A percentile compares a stretch with the other conserved stretches of the same genome.
Conservation (phyloP, 345 rosid genomes). For the Leavenworthia alabamica region DNA sequence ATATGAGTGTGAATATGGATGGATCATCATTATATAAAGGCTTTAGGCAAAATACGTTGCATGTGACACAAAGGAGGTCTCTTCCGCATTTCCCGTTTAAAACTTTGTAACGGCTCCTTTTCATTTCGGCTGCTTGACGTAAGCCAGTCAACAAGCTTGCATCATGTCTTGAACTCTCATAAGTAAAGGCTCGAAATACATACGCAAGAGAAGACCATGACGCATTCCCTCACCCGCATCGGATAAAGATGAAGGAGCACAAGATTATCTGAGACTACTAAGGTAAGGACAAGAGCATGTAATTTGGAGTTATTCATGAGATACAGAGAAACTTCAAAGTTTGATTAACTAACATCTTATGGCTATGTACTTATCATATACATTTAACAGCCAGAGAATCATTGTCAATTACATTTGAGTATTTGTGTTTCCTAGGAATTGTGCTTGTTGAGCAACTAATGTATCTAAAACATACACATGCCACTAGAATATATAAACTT, state of each 20-base stretch:
- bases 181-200: not conserved
- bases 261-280: not conserved
- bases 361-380: constrained; percentile 16
- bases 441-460: not conserved
- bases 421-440: not conserved
- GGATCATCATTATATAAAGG: constrained; percentile 2
- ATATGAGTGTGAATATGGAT: not conserved
- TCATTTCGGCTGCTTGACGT: constrained; percentile 18
- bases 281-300: not conserved
- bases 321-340: not conserved
- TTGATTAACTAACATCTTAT: not conserved
- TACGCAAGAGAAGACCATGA: constrained; percentile 18
- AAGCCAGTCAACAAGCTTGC: constrained; percentile 14
- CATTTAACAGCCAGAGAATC: constrained; percentile 11
- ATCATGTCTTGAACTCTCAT: constrained; percentile 14
- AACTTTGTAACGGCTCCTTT: constrained; percentile 18
- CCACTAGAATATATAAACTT: constrained; percentile 16
- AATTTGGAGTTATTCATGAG: not conserved
- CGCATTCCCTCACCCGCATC: constrained; percentile 2
- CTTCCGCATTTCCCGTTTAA: constrained; percentile 14
- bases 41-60: constrained; percentile 6
- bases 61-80: constrained; percentile 21
- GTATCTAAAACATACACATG: constrained; percentile 12
- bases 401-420: constrained; percentile 6
- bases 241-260: constrained; percentile 12